phyloP scores from a whole-genome alignment of 179 eudicot genomes.

The Gypsophila paniculata region DNA sequence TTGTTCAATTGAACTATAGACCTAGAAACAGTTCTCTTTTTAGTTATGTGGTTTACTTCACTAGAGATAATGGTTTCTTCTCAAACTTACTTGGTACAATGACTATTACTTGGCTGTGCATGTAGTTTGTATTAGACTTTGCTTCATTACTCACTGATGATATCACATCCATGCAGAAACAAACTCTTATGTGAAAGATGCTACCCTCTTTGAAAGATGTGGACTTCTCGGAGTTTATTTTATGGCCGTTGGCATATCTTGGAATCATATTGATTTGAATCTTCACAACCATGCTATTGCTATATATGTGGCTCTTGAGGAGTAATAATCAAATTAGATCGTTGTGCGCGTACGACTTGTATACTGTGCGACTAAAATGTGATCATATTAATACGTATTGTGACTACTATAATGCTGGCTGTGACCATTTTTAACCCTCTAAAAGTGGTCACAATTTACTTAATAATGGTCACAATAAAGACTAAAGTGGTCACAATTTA shows the following conservation, averaged over 20 bases:
- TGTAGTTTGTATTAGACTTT: not conserved
- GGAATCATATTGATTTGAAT: not conserved
- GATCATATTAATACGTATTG: too few relatives aligned
- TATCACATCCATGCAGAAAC: not conserved
- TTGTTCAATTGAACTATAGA: not conserved
- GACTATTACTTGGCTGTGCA: not conserved
- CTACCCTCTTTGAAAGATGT: not conserved
- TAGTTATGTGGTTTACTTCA: not conserved
- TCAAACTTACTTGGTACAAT: not conserved
- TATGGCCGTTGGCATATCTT: not conserved
- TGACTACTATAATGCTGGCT: too few relatives aligned
- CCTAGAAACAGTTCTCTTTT: not conserved
- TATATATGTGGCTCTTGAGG: not conserved
- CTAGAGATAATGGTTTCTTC: not conserved
- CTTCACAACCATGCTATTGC: not conserved
- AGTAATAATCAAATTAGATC: not conserved
- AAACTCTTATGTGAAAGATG: not conserved
- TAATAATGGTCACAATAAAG: too few relatives aligned
- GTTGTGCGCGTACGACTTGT: too few relatives aligned
- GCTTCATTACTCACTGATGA: not conserved
- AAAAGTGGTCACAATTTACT: too few relatives aligned
- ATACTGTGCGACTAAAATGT: too few relatives aligned
- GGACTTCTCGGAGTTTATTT: not conserved
- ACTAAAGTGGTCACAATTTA: too few relatives aligned
- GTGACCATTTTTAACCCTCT: too few relatives aligned